Conservation (phyloP, 768 basidiomycete genomes). For the Lentinus tigrinus region DNA sequence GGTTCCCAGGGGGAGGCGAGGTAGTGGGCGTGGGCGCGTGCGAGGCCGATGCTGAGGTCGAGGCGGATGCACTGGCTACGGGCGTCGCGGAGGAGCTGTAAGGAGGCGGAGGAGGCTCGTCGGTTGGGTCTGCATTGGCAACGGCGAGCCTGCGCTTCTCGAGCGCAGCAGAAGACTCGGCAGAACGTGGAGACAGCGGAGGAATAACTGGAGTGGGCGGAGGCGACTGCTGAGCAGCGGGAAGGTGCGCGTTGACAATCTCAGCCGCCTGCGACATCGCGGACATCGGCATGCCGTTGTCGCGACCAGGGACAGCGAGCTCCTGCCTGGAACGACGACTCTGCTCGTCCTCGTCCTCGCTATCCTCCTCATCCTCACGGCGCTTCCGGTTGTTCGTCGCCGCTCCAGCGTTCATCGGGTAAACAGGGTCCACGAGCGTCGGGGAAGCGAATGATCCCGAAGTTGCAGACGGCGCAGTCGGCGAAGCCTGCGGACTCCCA, state of each 20-base stretch:
- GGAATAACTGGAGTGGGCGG: constrained; percentile 6
- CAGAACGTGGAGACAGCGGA: neutral
- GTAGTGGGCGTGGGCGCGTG: constrained; percentile 20
- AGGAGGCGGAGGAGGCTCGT: constrained; percentile 32
- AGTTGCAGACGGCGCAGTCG: constrained; percentile 13
- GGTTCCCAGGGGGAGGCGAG: constrained; percentile 1
- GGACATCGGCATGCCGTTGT: constrained; percentile 18
- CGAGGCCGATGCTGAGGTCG: constrained; percentile 10
- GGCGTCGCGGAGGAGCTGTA: constrained; percentile 19
- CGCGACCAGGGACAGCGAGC: constrained; percentile 49
- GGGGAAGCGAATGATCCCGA: constrained; percentile 20
- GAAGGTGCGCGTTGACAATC: neutral
- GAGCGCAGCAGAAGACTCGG: constrained; percentile 2
- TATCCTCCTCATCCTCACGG: constrained; percentile 30
- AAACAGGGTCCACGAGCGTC: constrained; percentile 15
- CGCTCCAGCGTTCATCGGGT: constrained; percentile 30
- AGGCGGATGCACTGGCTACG: constrained; percentile 5
- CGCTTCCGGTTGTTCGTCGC: constrained; percentile 38
- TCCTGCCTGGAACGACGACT: constrained; percentile 25
- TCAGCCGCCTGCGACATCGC: constrained; percentile 12
- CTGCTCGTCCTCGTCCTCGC: neutral
- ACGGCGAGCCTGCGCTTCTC: constrained; percentile 16
- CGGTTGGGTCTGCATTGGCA: constrained; percentile 17
- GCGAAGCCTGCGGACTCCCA: constrained; percentile 37
- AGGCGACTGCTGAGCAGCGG: neutral